These are phyloP conservation scores for Rhodotorula sp. DNA, from an alignment of 1,284 basidiomycete species.

Conservation along the genomic window DNA sequence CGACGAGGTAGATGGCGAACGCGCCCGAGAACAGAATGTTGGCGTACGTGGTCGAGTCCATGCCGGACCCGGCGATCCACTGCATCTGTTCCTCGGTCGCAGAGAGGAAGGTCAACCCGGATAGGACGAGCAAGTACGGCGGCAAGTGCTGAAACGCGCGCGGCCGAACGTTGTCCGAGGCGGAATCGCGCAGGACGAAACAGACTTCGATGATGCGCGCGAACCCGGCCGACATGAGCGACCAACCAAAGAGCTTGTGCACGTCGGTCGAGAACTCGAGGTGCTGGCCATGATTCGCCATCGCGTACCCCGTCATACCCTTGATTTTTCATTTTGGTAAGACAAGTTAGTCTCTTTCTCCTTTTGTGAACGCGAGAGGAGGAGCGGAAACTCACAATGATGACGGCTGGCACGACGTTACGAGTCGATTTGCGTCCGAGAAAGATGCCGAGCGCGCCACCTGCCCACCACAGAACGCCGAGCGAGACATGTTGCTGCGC, in stretches of 20 bases:
- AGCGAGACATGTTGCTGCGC: slow-evolving; percentile 43
- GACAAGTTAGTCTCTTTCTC: no score
- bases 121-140: slow-evolving; percentile 69
- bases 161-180: slow-evolving; percentile 42
- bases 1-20: slow-evolving; percentile 69
- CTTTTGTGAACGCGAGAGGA: no score
- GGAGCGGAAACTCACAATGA: slow-evolving; percentile 48
- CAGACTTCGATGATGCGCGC: slow-evolving; percentile 82
- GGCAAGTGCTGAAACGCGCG: slow-evolving; percentile 77
- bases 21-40: slow-evolving; percentile 53
- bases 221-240: slow-evolving; percentile 79
- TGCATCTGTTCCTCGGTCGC: slow-evolving; percentile 84
- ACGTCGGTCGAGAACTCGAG: slow-evolving; percentile 80
- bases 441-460: slow-evolving; percentile 82
- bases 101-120: slow-evolving; percentile 81
- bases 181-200: slow-evolving; percentile 58
- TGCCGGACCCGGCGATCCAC: slow-evolving; percentile 56
- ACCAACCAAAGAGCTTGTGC: slow-evolving; percentile 47
- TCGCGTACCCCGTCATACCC: slow-evolving; percentile 86
- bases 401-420: slow-evolving; percentile 75
- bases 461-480: slow-evolving; percentile 70
- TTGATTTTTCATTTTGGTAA: no score
- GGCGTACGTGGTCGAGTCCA: slow-evolving; percentile 51
- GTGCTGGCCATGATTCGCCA: slow-evolving; percentile 85
- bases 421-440: slow-evolving; percentile 79